These are phyloP conservation scores for Komagataella pseudopastoris DNA, from an alignment of 805 yeast species.

Conservation along the genomic window DNA sequence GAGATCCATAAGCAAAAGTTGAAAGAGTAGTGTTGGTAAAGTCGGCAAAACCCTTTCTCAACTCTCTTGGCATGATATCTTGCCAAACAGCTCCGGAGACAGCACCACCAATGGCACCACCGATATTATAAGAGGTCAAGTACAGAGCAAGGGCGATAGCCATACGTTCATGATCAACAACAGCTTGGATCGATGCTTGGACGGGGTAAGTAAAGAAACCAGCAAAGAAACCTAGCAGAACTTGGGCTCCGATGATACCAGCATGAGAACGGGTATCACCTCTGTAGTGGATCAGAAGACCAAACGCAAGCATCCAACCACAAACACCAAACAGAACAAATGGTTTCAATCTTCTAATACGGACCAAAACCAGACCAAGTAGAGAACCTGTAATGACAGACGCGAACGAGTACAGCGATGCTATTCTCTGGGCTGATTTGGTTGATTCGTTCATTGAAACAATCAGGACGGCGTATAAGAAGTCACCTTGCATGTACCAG, in stretches of 20 bases:
- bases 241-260: conserved; percentile 54
- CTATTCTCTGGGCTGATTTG: conserved; percentile 55
- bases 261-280: conserved; percentile 29
- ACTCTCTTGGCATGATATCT: conserved; percentile 33
- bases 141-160: conserved; percentile 47
- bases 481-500: conserved; percentile 60
- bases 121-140: conserved; percentile 45
- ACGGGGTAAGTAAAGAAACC: conserved; percentile 58
- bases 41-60: conserved; percentile 19
- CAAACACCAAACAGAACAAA: conserved; percentile 46
- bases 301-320: conserved; percentile 44
- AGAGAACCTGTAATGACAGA: conserved; percentile 47
- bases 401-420: conserved; percentile 49
- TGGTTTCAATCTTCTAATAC: conserved; percentile 38
- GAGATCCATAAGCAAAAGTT: conserved; percentile 33
- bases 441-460: conserved; percentile 49
- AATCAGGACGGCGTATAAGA: conserved; percentile 48
- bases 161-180: conserved; percentile 49
- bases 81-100: conserved; percentile 68
- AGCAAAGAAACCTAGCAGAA: conserved; percentile 60
- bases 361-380: conserved; percentile 38
- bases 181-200: conserved; percentile 46
- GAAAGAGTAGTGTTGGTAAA: conserved; percentile 24
- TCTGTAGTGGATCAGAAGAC: conserved; percentile 43
- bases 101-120: conserved; percentile 48